A percentile compares a stretch with the other conserved stretches of the same genome.
These are phyloP conservation scores for Linum trigynum DNA, from an alignment of 345 rosid genomes.

Conservation along the genomic window DNA sequence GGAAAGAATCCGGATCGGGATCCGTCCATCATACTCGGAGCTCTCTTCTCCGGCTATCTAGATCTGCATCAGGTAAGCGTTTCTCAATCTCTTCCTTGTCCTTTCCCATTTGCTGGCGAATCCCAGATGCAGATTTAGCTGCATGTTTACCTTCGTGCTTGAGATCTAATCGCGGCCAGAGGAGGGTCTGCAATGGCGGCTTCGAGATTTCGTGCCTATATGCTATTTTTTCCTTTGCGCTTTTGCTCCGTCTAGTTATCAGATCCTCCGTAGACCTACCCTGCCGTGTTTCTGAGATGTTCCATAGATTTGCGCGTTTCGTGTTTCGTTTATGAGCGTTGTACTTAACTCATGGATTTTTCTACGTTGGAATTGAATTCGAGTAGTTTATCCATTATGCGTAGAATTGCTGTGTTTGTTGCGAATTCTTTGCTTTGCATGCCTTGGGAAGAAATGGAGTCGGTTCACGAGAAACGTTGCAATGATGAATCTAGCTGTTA, in stretches of 20 bases:
- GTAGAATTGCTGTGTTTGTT: background rate
- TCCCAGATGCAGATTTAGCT: background rate
- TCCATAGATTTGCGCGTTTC: background rate
- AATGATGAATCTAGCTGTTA: background rate
- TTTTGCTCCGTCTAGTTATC: background rate
- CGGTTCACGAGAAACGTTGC: background rate
- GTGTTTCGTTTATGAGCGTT: background rate
- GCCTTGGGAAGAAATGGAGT: background rate
- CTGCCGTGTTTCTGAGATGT: background rate
- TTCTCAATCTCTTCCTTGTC: background rate
- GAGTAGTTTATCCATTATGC: background rate
- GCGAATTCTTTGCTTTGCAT: background rate
- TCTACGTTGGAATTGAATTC: background rate
- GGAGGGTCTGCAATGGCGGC: background rate
- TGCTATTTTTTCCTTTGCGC: background rate
- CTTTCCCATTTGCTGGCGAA: background rate
- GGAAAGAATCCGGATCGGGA: no score
- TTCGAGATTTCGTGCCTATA: no score
- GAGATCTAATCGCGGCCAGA: background rate
- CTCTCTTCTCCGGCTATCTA: background rate
- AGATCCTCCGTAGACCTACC: no score
- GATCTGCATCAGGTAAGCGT: background rate
- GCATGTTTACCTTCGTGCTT: background rate
- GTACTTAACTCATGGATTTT: background rate
- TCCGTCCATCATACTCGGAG: background rate